These are phyloP conservation scores for Mortierella sp. DNA, from an alignment of 371 early-diverging fungal genomes.

Conservation along the genomic window DNA sequence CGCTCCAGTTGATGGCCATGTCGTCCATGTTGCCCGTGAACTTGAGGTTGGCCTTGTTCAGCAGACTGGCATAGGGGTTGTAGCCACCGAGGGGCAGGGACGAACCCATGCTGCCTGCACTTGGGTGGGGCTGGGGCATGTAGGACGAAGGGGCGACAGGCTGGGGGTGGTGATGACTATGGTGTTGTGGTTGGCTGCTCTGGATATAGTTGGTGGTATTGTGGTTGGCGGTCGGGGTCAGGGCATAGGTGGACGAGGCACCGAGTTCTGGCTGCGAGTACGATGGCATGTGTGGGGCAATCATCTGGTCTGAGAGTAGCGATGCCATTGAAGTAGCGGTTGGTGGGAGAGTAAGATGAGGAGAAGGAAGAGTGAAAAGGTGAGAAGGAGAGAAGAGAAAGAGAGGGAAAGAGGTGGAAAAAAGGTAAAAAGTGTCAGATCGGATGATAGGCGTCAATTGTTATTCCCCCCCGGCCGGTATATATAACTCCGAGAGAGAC, in stretches of 20 bases:
- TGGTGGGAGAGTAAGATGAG: not conserved
- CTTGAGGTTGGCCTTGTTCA: slow-evolving; percentile 79
- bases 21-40: slow-evolving; percentile 74
- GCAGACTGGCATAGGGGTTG: slow-evolving; percentile 69
- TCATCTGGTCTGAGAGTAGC: slow-evolving; percentile 36
- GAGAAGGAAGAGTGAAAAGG: not conserved
- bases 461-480: not conserved
- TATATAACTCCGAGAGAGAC: slow-evolving; percentile 9
- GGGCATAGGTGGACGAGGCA: slow-evolving; percentile 25
- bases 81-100: slow-evolving; percentile 58
- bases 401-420: not conserved
- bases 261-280: slow-evolving; percentile 34
- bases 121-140: slow-evolving; percentile 51
- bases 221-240: slow-evolving; percentile 32
- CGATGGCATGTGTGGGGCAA: slow-evolving; percentile 37
- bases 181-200: slow-evolving; percentile 1
- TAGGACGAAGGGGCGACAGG: slow-evolving; percentile 40
- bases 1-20: slow-evolving; percentile 71
- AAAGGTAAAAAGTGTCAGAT: slow-evolving; percentile 22
- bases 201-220: slow-evolving; percentile 33
- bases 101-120: slow-evolving; percentile 23
- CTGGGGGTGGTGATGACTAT: slow-evolving; percentile 24
- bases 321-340: not conserved
- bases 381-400: not conserved
- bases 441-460: not conserved